Base-by-base conservation (phyloP, 2,329 filamentous ascomycete genomes). In the Tricladium varicosporioides region DNA sequence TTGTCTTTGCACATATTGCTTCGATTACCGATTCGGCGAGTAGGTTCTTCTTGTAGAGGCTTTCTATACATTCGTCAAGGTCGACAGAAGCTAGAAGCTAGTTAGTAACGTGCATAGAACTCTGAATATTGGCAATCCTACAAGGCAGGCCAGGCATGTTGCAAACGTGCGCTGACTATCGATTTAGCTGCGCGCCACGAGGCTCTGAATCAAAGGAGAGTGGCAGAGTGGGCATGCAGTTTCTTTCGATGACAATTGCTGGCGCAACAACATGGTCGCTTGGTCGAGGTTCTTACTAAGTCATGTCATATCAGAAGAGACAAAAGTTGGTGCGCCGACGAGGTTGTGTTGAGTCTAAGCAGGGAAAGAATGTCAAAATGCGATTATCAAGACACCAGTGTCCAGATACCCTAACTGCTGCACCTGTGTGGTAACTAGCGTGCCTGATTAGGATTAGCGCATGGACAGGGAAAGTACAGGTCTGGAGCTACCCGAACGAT, bases 1-100 rank as follows among this genome's bases (percentile, higher is more conserved):
- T 99, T 18, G 95, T 94, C 75, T 99, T 99, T 74, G 94, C 92
- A 78, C 94, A 99, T 85, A 99, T 93, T 69, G 94, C 94, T 78
- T 99, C 94, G 75, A 99, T 93, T 65, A 99, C 92, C 44, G 93
- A 96, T 76, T 99, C 94, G 69, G 94, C 92, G 58, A 99, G 85
- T 59, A 99, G 84, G 74, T 97, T 94, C 74, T 96, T 97, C 72
- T 94, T 93, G 78, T 97, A 97, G 53, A 99, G 84, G 65, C 93
- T 89, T 72, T 91, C 86, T 77, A 99, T 97, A 78, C 94, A 99
- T 83, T 97, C 92, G 79, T 99, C 94, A 69, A 99, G 85, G 75
- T 99, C 93, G 77, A 99, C 92, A 76, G 91, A 96, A 67, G 90
- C 92, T 96, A 69, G 31, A 45, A 51, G 19, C 22, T 27, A 7